Conservation (phyloP, 768 basidiomycete genomes). For the Tubosaeta sp. region DNA sequence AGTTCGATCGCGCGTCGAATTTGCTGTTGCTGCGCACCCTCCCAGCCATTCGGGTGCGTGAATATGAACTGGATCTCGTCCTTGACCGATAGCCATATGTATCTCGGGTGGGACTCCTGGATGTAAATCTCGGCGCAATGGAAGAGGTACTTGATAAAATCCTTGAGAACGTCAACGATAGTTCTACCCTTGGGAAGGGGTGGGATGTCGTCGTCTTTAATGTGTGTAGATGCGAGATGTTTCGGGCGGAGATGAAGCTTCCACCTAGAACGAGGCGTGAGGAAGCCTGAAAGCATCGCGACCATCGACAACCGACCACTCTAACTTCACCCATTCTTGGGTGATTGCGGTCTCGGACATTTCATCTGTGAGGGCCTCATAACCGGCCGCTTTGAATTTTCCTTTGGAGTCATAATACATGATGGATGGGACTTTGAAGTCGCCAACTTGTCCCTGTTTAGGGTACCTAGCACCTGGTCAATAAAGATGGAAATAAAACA, state of each 20-base stretch:
- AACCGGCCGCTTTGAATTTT: constrained; percentile 35
- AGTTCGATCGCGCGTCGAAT: constrained; percentile 48
- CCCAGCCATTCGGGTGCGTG: constrained; percentile 63
- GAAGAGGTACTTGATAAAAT: constrained; percentile 43
- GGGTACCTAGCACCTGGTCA: constrained; percentile 26
- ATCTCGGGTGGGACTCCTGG: constrained; percentile 36
- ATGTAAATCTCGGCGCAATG: constrained; percentile 42
- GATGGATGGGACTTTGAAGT: constrained; percentile 43
- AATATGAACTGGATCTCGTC: constrained; percentile 45
- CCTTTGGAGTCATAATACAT: constrained; percentile 42
- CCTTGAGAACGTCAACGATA: constrained; percentile 37
- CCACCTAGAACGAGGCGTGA: constrained; percentile 21
- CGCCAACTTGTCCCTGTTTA: constrained; percentile 36
- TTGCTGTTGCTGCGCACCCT: constrained; percentile 47
- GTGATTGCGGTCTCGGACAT: constrained; percentile 33
- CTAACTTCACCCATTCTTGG: constrained; percentile 40
- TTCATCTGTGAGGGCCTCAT: constrained; percentile 36
- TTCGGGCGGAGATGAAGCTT: constrained; percentile 37
- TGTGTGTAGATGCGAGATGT: constrained; percentile 22
- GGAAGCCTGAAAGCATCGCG: not conserved
- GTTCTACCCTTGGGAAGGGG: constrained; percentile 38
- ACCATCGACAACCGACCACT: constrained; percentile 31
- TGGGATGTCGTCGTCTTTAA: constrained; percentile 30
- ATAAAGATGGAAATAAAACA: not conserved
- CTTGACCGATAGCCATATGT: constrained; percentile 43